Conservation (phyloP, 1,284 basidiomycete species). For the Clitocybe nebularis region DNA sequence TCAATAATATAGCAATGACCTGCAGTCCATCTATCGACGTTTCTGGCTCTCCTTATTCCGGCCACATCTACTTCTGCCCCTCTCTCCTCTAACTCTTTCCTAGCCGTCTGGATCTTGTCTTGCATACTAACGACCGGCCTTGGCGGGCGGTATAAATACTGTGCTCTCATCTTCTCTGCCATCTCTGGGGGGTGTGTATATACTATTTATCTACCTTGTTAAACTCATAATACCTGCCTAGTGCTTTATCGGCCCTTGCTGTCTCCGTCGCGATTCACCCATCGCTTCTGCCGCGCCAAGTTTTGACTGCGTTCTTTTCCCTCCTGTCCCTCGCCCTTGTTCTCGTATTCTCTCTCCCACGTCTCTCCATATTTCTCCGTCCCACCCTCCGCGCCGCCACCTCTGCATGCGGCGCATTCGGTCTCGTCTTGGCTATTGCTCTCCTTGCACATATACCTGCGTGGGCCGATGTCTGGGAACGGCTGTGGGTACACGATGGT, state of each 20-base stretch:
- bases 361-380: slow-evolving; percentile 42
- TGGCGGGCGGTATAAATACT: slow-evolving; percentile 47
- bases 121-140: slow-evolving; percentile 41
- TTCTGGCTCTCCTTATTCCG: slow-evolving; percentile 55
- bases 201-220: slow-evolving; percentile 8
- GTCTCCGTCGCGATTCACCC: slow-evolving; percentile 58
- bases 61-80: slow-evolving; percentile 40
- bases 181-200: slow-evolving; percentile 49
- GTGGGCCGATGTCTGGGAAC: slow-evolving; percentile 62
- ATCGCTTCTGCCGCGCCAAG: slow-evolving; percentile 49
- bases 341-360: slow-evolving; percentile 40
- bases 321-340: slow-evolving; percentile 39
- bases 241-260: slow-evolving; percentile 46
- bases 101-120: slow-evolving; percentile 56
- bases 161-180: slow-evolving; percentile 36
- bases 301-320: slow-evolving; percentile 34
- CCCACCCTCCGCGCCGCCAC: slow-evolving; percentile 45
- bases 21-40: slow-evolving; percentile 58
- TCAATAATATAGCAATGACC: slow-evolving; percentile 9
- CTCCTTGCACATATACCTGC: slow-evolving; percentile 45
- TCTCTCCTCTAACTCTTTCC: slow-evolving; percentile 46
- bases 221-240: slow-evolving; percentile 19
- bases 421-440: slow-evolving; percentile 49
- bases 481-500: slow-evolving; percentile 48
- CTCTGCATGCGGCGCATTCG: slow-evolving; percentile 55